Conservation (phyloP, 768 basidiomycete genomes). For the Suillus placidus region DNA sequence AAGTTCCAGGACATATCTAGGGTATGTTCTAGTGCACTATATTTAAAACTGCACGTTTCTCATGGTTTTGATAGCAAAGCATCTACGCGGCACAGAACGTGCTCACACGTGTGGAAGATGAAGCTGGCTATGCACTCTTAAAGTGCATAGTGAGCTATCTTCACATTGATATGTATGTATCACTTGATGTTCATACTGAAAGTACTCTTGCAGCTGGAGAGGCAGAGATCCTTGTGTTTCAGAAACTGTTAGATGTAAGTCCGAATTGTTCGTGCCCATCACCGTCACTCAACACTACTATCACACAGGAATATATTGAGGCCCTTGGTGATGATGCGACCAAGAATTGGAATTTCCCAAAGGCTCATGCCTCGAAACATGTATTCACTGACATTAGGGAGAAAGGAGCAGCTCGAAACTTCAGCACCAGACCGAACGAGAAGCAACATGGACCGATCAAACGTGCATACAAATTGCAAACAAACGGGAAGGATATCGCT, state of each 20-base stretch:
- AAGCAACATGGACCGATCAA: not conserved
- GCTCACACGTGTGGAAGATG: slow-evolving; percentile 12
- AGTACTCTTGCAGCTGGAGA: slow-evolving; percentile 25
- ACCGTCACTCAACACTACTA: too few relatives aligned
- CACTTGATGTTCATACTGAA: slow-evolving; percentile 35
- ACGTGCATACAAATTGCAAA: not conserved
- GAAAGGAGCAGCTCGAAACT: not conserved
- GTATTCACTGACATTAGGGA: not conserved
- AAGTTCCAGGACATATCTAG: too few relatives aligned
- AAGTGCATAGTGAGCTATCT: slow-evolving; percentile 33
- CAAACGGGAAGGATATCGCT: not conserved
- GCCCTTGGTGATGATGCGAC: not conserved
- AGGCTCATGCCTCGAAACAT: not conserved
- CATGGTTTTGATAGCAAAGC: slow-evolving; percentile 25
- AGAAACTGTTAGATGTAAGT: not conserved
- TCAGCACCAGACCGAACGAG: not conserved
- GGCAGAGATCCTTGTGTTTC: slow-evolving; percentile 22
- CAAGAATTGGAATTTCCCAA: slow-evolving; percentile 6
- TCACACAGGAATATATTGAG: slow-evolving; percentile 1
- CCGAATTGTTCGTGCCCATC: too few relatives aligned
- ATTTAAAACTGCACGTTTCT: too few relatives aligned
- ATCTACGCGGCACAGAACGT: slow-evolving; percentile 32
- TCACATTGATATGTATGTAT: slow-evolving; percentile 32
- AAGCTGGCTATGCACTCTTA: slow-evolving; percentile 29
- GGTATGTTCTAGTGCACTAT: too few relatives aligned